Evolutionary conservation across 495 filamentous ascomycete species (phyloP).

Genomic region (Hypoxylon rickii): DNA sequence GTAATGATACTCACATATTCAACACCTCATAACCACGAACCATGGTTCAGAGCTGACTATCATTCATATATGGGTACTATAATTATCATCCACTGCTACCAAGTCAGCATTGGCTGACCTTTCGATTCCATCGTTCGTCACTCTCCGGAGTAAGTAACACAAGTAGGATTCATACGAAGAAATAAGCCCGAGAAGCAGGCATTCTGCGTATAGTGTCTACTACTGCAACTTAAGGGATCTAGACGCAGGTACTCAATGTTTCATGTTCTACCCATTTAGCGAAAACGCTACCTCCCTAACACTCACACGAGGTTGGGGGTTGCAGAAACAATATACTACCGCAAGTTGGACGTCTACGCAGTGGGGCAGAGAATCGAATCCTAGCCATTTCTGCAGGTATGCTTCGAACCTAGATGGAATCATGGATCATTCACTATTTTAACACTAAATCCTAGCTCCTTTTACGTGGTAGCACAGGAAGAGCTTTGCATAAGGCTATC

Average conservation of each 20-base stretch:
- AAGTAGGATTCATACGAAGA: slow-evolving; percentile 18
- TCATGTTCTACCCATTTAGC: slow-evolving; percentile 8
- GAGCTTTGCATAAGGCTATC: slow-evolving; percentile 28
- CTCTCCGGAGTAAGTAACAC: no score
- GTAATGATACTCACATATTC: not conserved
- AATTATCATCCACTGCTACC: slow-evolving; percentile 5
- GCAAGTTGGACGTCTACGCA: slow-evolving; percentile 2
- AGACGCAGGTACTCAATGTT: slow-evolving; percentile 25
- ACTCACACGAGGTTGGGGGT: slow-evolving; percentile 5
- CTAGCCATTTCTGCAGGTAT: slow-evolving; percentile 9
- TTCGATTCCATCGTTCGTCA: slow-evolving; percentile 9
- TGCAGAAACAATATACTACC: slow-evolving; percentile 3
- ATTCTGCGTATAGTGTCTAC: slow-evolving; percentile 1
- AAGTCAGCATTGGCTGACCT: not conserved
- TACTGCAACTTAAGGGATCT: slow-evolving; percentile 22
- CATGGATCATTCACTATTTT: no score
- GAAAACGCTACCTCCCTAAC: not conserved
- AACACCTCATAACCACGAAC: not conserved
- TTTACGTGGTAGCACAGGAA: slow-evolving; percentile 18
- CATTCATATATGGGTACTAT: slow-evolving; percentile 11
- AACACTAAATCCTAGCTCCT: not conserved
- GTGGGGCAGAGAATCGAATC: slow-evolving; percentile 18
- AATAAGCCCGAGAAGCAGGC: slow-evolving; percentile 12
- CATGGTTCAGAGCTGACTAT: not conserved
- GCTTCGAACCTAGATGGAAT: slow-evolving; percentile 10